Evolutionary conservation across 1,284 basidiomycete species (phyloP).

Genomic region (Serendipita sp.): DNA sequence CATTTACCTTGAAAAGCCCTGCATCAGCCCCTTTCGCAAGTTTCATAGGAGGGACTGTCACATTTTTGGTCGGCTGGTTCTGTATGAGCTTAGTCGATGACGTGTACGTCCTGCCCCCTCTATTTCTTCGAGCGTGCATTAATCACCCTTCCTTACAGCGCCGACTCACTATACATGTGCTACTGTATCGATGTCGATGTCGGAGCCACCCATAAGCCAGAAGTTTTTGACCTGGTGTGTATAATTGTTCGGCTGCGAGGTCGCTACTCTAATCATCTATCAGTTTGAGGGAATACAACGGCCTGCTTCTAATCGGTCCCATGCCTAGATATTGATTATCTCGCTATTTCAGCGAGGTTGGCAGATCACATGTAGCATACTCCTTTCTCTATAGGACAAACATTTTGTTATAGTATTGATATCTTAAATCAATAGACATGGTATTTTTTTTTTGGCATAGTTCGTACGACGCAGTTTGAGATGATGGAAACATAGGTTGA

Average conservation of each 20-base stretch:
- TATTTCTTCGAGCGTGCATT: neutral
- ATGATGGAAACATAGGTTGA: too few relatives aligned
- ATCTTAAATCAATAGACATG: too few relatives aligned
- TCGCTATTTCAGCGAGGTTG: neutral
- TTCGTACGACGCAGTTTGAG: too few relatives aligned
- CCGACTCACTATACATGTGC: slow-evolving; percentile 77
- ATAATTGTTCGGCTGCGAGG: neutral
- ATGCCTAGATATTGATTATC: neutral
- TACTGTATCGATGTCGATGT: slow-evolving; percentile 76
- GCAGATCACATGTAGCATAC: neutral
- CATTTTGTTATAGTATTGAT: too few relatives aligned
- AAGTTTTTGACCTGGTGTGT: slow-evolving; percentile 59
- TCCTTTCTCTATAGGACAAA: too few relatives aligned
- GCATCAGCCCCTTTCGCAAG: slow-evolving; percentile 65
- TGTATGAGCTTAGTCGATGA: slow-evolving; percentile 73
- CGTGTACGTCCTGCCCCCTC: slow-evolving; percentile 31
- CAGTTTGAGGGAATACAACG: neutral
- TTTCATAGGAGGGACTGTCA: slow-evolving; percentile 63
- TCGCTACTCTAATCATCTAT: neutral
- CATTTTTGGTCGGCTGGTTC: slow-evolving; percentile 69
- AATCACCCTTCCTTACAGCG: slow-evolving; percentile 22
- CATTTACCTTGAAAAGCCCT: slow-evolving; percentile 67
- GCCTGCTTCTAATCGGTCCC: neutral
- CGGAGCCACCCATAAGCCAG: slow-evolving; percentile 45
- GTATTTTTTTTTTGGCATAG: too few relatives aligned